These are phyloP conservation scores for Daldinia bambusicola DNA, from an alignment of 495 filamentous ascomycete species.

Conservation along the genomic window DNA sequence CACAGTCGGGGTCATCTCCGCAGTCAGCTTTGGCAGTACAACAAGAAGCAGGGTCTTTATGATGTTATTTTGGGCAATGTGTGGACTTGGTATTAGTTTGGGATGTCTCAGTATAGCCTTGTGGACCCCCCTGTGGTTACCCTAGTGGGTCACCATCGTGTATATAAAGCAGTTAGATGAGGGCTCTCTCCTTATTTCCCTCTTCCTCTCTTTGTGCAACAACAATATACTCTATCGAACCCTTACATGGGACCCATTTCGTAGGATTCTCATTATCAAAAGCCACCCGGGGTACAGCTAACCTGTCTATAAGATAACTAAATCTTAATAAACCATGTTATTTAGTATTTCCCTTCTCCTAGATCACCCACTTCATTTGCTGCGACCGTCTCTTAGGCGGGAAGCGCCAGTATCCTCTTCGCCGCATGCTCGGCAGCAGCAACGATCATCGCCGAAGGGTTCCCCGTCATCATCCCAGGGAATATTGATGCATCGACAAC, in stretches of 20 bases:
- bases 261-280: too few species aligned
- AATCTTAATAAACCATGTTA: background rate
- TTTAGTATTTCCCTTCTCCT: background rate
- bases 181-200: too few species aligned
- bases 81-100: background rate
- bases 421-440: conserved; percentile 63
- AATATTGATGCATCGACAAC: conserved; percentile 48
- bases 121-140: too few species aligned
- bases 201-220: too few species aligned
- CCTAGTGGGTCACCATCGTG: too few species aligned
- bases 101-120: too few species aligned
- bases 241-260: too few species aligned
- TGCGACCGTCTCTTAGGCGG: conserved; percentile 23
- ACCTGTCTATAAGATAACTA: too few species aligned
- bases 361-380: conserved; percentile 4
- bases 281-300: too few species aligned
- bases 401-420: conserved; percentile 61
- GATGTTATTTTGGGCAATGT: background rate
- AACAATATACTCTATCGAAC: too few species aligned
- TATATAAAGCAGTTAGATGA: too few species aligned
- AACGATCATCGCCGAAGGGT: conserved; percentile 65
- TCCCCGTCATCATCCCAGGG: conserved; percentile 64
- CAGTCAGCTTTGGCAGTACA: conserved; percentile 5
- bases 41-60: conserved; percentile 8
- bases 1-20: background rate